Conservation (phyloP, 2,329 filamentous ascomycete species). For the Capronia epimyces region DNA sequence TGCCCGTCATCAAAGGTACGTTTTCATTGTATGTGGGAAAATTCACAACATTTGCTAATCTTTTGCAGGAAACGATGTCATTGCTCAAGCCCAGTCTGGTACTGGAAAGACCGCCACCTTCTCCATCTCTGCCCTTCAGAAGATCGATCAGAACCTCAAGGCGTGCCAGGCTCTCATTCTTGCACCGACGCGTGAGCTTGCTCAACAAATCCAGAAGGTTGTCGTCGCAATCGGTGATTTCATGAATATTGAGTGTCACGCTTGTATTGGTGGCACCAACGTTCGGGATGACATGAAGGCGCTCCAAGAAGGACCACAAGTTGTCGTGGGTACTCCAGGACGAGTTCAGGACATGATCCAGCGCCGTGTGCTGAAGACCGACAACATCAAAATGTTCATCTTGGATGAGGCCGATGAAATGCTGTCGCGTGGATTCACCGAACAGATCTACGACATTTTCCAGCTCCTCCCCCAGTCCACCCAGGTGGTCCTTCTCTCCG, state of each 20-base stretch:
- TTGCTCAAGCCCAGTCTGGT: constrained; percentile 98
- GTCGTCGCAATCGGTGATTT: constrained; percentile 98
- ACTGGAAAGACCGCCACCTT: constrained; percentile 99
- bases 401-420: constrained; percentile 99
- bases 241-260: constrained; percentile 99
- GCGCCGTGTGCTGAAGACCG: constrained; percentile 92
- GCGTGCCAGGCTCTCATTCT: constrained; percentile 97
- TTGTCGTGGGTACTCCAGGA: constrained; percentile 95
- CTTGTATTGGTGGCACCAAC: constrained; percentile 97
- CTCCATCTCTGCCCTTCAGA: constrained; percentile 98
- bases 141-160: constrained; percentile 93
- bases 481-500: constrained; percentile 95
- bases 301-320: constrained; percentile 89
- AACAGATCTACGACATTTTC: constrained; percentile 99
- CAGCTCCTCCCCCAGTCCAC: constrained; percentile 96
- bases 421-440: constrained; percentile 98
- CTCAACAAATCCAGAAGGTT: constrained; percentile 99
- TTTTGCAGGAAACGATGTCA: constrained; percentile 82
- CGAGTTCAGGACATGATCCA: constrained; percentile 99
- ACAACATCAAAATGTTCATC: constrained; percentile 99
- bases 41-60: constrained; percentile 22
- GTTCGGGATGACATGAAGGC: constrained; percentile 99
- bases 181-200: constrained; percentile 94
- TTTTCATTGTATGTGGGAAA: constrained; percentile 23
- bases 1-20: constrained; percentile 99